These are phyloP conservation scores for Metarhizium anisopliae DNA, from an alignment of 2,329 filamentous ascomycete genomes.

Conservation along the genomic window DNA sequence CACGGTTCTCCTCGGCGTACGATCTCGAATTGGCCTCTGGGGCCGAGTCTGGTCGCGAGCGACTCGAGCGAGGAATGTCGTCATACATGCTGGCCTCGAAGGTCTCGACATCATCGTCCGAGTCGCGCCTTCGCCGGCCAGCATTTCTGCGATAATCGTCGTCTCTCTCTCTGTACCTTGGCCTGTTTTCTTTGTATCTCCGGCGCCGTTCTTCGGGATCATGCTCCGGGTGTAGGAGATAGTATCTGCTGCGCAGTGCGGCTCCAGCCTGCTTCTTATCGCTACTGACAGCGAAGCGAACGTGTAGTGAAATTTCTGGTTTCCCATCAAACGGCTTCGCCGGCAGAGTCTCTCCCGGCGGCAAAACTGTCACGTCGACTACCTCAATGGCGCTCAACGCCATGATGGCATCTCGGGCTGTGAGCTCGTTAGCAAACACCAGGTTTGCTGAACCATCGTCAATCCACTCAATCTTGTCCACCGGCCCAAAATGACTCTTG, in stretches of 20 bases:
- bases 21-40: conserved; percentile 19
- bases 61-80: conserved; percentile 40
- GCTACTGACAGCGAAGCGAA: conserved; percentile 63
- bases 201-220: conserved; percentile 68
- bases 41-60: conserved; percentile 16
- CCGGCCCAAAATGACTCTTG: conserved; percentile 51
- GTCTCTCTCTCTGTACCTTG: conserved; percentile 55
- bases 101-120: conserved; percentile 40
- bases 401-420: conserved; percentile 44
- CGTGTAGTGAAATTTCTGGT: conserved; percentile 58
- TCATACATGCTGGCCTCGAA: conserved; percentile 81
- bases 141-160: conserved; percentile 20
- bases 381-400: conserved; percentile 44
- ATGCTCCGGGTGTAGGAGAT: conserved; percentile 82
- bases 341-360: conserved; percentile 53
- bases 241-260: conserved; percentile 76
- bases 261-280: conserved; percentile 79
- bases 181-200: conserved; percentile 45
- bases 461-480: conserved; percentile 79
- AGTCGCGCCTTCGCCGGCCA: conserved; percentile 27
- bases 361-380: conserved; percentile 44
- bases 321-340: conserved; percentile 61
- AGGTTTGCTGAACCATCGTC: conserved; percentile 88
- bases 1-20: conserved; percentile 30
- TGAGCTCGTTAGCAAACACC: conserved; percentile 53